Conservation (phyloP, 352 stramenopile genomes). For the Blastocystis sp. region DNA sequence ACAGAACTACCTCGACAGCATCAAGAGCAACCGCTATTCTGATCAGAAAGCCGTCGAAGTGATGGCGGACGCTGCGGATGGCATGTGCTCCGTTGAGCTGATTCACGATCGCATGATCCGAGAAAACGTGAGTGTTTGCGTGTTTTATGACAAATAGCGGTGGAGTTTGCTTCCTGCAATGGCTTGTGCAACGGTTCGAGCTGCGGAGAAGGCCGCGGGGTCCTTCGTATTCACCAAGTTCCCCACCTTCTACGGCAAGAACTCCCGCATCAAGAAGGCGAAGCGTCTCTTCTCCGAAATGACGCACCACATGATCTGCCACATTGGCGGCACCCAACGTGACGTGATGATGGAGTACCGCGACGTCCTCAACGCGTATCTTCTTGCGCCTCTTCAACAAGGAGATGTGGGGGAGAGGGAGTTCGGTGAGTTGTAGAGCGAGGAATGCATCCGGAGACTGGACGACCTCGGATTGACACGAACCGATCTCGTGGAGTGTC, state of each 20-base stretch:
- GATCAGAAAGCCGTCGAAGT: slow-evolving; percentile 67
- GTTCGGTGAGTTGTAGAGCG: background rate
- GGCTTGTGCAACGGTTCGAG: slow-evolving; percentile 76
- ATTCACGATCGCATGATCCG: slow-evolving; percentile 65
- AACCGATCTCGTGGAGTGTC: slow-evolving; percentile 92
- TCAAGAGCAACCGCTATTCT: slow-evolving; percentile 68
- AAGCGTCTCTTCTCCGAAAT: background rate
- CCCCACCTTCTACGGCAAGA: slow-evolving; percentile 68
- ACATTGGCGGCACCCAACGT: background rate
- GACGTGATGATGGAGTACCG: background rate
- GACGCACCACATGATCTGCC: background rate
- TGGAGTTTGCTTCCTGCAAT: slow-evolving; percentile 84
- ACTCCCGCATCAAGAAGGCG: slow-evolving; percentile 38
- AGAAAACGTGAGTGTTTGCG: slow-evolving; percentile 63
- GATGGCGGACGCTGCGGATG: slow-evolving; percentile 75
- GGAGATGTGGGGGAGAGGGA: background rate
- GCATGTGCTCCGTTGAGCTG: slow-evolving; percentile 74
- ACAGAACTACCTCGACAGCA: slow-evolving; percentile 72
- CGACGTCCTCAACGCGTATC: too few species aligned
- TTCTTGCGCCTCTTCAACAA: too few species aligned
- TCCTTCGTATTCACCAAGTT: slow-evolving; percentile 65
- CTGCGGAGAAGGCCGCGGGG: slow-evolving; percentile 61
- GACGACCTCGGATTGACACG: slow-evolving; percentile 88
- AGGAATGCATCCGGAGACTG: slow-evolving; percentile 82
- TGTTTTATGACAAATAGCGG: slow-evolving; percentile 69